Conservation (phyloP, 441 rosid genomes). For the Croton setiger region DNA sequence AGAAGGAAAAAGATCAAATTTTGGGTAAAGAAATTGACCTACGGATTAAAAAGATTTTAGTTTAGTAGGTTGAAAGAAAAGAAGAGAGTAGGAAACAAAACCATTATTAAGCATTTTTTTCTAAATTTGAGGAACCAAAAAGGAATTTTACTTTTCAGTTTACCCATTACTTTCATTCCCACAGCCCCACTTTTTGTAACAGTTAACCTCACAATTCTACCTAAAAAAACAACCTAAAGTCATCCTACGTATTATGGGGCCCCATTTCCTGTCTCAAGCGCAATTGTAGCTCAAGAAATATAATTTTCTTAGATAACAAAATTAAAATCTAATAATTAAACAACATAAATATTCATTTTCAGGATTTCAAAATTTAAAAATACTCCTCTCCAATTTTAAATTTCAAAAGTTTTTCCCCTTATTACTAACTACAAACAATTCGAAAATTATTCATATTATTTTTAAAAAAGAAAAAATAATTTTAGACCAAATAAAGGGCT, state of each 20-base stretch:
- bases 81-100: background rate
- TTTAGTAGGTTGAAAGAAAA: background rate
- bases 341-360: no score
- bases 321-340: no score
- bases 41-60: background rate
- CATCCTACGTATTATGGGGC: slow-evolving; percentile 5
- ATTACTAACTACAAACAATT: no score
- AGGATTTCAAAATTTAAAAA: no score
- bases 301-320: no score
- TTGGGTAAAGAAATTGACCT: slow-evolving; percentile 8
- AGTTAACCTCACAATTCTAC: slow-evolving; percentile 19
- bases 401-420: no score
- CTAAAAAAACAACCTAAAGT: background rate
- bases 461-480: no score
- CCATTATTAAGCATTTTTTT: background rate
- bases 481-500: no score
- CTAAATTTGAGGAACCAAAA: background rate
- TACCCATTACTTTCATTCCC: background rate
- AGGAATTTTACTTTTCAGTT: background rate
- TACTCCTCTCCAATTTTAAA: no score
- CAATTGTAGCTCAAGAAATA: slow-evolving; percentile 16
- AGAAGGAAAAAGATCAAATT: background rate
- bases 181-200: slow-evolving; percentile 17
- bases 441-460: no score
- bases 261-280: slow-evolving; percentile 18